phyloP scores from a whole-genome alignment of 176 grass and related monocot genomes.

The Bromus sterilis region DNA sequence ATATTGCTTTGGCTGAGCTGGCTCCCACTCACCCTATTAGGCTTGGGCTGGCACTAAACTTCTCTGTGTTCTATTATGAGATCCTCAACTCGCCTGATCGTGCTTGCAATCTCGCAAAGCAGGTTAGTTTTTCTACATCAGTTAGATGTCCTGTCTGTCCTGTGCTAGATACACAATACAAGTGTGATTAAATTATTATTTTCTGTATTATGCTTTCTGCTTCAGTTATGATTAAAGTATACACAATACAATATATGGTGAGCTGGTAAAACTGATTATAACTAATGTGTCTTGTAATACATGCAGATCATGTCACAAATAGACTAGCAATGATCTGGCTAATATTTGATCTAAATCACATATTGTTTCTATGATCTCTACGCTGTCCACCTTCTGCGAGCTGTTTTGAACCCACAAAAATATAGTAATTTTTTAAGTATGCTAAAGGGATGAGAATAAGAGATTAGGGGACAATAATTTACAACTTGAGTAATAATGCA shows the following conservation, averaged over 20 bases:
- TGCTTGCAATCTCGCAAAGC: slow-evolving; percentile 71
- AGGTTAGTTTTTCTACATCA: slow-evolving; percentile 43
- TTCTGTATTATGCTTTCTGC: not conserved
- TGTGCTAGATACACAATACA: not conserved
- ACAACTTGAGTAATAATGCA: not conserved
- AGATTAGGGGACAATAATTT: not conserved
- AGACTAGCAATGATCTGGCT: not conserved
- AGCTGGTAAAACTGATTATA: not conserved
- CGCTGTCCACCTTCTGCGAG: not conserved
- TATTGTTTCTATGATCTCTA: not conserved
- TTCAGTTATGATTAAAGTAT: too few species aligned
- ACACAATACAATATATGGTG: too few species aligned
- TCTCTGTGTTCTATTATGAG: slow-evolving; percentile 87
- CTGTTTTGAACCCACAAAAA: not conserved
- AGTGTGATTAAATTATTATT: not conserved
- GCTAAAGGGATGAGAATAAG: not conserved
- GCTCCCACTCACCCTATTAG: slow-evolving; percentile 64
- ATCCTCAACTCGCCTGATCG: slow-evolving; percentile 87
- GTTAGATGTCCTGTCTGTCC: not conserved
- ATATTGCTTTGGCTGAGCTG: slow-evolving; percentile 75
- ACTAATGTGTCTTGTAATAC: not conserved
- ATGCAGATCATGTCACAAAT: not conserved
- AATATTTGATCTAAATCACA: not conserved
- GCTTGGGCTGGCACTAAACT: slow-evolving; percentile 76
- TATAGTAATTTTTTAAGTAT: not conserved